phyloP scores from a whole-genome alignment of 2,329 filamentous ascomycete species.

The Penicillium expansum region DNA sequence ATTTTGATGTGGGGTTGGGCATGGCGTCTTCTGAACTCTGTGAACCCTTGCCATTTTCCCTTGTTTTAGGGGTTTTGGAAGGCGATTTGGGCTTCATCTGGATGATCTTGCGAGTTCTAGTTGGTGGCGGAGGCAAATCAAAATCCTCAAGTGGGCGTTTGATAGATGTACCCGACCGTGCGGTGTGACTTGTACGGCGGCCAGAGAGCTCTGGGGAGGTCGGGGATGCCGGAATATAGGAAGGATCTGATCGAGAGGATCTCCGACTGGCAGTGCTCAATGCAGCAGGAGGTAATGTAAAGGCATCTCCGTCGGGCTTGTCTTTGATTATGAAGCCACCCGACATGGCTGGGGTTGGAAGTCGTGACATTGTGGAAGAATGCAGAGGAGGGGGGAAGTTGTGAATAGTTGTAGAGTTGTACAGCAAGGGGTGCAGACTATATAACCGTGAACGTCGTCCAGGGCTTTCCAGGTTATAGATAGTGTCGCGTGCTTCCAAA shows the following conservation, averaged over 20 bases:
- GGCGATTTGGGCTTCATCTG: constrained; percentile 78
- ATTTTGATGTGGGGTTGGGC: constrained; percentile 31
- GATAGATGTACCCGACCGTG: constrained; percentile 33
- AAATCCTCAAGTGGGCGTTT: constrained; percentile 55
- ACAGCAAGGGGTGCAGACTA: constrained; percentile 13
- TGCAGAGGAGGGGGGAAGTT: neutral
- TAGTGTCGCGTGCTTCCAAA: constrained; percentile 37
- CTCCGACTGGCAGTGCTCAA: constrained; percentile 30
- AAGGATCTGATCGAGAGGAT: constrained; percentile 31
- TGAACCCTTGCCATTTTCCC: constrained; percentile 24
- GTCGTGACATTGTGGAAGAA: constrained; percentile 35
- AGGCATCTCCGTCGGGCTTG: constrained; percentile 34
- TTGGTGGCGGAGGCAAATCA: constrained; percentile 85
- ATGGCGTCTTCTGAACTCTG: constrained; percentile 24
- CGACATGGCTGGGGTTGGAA: constrained; percentile 40
- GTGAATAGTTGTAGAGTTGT: neutral
- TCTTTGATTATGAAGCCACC: constrained; percentile 40
- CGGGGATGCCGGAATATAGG: constrained; percentile 35
- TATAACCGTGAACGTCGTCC: constrained; percentile 7
- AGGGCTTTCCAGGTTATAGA: constrained; percentile 1
- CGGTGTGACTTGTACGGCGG: constrained; percentile 20
- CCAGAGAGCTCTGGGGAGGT: constrained; percentile 31
- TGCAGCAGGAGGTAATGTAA: constrained; percentile 39
- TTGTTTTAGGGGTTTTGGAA: constrained; percentile 34
- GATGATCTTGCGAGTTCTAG: constrained; percentile 90